phyloP scores from a whole-genome alignment of 2,329 filamentous ascomycete species.

The Aspergillus sp. region DNA sequence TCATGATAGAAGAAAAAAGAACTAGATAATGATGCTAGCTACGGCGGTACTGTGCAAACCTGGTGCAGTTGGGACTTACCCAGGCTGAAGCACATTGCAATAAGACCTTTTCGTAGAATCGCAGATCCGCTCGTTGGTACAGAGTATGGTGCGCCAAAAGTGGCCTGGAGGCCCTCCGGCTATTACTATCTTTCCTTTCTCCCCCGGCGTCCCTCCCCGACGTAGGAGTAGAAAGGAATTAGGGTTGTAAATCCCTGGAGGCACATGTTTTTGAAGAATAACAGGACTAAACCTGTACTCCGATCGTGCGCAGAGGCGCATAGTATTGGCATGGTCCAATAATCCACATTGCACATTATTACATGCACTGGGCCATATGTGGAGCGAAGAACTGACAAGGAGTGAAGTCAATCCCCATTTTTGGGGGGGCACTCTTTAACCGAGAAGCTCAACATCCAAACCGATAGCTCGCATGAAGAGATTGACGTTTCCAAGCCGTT shows the following conservation, averaged over 20 bases:
- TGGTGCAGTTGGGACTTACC: not conserved
- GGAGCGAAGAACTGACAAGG: not conserved
- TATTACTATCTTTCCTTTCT: not conserved
- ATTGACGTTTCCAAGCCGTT: constrained; percentile 88
- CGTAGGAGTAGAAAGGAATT: not conserved
- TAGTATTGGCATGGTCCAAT: not conserved
- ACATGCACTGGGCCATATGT: not conserved
- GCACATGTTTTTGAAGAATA: constrained; percentile 1
- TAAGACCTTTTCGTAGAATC: not conserved
- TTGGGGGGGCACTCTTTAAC: constrained; percentile 38
- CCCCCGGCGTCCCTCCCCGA: constrained; percentile 1
- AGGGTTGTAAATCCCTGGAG: not conserved
- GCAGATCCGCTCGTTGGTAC: constrained; percentile 1
- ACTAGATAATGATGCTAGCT: constrained; percentile 7
- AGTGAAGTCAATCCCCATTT: not conserved
- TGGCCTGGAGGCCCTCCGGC: not conserved
- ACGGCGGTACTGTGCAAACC: not conserved
- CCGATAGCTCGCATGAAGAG: constrained; percentile 98
- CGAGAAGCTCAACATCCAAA: constrained; percentile 83
- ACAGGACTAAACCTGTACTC: not conserved
- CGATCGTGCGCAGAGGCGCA: not conserved
- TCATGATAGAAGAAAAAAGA: not conserved
- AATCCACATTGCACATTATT: not conserved
- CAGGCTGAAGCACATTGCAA: not conserved
- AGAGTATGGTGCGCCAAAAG: not conserved